A percentile compares a stretch with the other conserved stretches of the same genome.
These are phyloP conservation scores for Yamagishiella unicocca DNA, from an alignment of 139 green algal genomes.

Conservation along the genomic window DNA sequence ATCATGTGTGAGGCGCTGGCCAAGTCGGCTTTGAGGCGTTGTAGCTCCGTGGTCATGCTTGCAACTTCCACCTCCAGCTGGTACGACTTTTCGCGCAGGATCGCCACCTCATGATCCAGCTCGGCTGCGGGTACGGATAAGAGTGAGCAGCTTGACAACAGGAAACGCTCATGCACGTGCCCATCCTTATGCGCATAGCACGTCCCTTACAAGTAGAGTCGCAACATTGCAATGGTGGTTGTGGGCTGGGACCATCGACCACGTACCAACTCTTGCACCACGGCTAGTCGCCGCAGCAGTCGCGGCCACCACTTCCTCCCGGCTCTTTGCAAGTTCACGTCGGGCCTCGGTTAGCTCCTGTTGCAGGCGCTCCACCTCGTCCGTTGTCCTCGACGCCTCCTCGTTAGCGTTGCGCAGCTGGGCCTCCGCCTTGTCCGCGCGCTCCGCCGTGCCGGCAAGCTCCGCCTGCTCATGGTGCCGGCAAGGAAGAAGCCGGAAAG, in stretches of 20 bases:
- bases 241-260: too few relatives aligned
- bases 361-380: background rate
- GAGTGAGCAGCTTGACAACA: too few relatives aligned
- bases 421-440: conserved; percentile 9
- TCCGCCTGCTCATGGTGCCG: background rate
- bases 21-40: conserved; percentile 43
- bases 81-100: conserved; percentile 36
- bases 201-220: too few relatives aligned
- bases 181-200: too few relatives aligned
- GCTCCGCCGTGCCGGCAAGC: background rate
- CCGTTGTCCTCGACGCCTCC: background rate
- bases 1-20: conserved; percentile 44
- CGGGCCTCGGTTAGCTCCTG: background rate
- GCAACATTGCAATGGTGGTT: too few relatives aligned
- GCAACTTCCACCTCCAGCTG: conserved; percentile 51
- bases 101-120: conserved; percentile 40
- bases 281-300: background rate
- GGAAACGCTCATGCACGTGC: too few relatives aligned
- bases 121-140: too few relatives aligned
- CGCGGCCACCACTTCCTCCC: conserved; percentile 14
- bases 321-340: background rate
- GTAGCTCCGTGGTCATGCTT: conserved; percentile 50
- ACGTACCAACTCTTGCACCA: background rate
- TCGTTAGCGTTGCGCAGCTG: background rate
- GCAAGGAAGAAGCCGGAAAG: too few relatives aligned